Conservation (phyloP, 768 basidiomycete genomes). For the Suillus subalutaceus region DNA sequence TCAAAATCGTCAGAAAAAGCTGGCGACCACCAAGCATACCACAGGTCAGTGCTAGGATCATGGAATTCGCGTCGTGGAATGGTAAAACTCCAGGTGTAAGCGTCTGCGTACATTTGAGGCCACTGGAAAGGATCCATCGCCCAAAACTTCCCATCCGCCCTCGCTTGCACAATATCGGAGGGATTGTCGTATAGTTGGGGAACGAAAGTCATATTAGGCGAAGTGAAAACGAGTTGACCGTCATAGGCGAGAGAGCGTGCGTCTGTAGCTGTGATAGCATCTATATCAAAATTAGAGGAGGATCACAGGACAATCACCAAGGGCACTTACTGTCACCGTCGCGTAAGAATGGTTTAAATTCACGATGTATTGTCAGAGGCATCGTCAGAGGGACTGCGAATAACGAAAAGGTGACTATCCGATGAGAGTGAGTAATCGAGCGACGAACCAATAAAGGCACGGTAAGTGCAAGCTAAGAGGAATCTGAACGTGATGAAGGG, state of each 20-base stretch:
- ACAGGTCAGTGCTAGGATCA: neutral
- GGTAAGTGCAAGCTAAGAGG: neutral
- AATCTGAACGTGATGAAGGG: neutral
- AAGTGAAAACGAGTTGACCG: too few relatives aligned
- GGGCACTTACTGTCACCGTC: too few relatives aligned
- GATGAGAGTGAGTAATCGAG: neutral
- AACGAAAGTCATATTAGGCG: too few relatives aligned
- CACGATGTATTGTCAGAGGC: neutral
- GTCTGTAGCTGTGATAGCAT: too few relatives aligned
- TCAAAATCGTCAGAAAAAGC: neutral
- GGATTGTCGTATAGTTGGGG: too few relatives aligned
- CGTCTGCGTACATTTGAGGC: too few relatives aligned
- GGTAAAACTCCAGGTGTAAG: constrained; percentile 1
- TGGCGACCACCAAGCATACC: neutral
- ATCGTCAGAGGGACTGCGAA: neutral
- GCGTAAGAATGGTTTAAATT: neutral
- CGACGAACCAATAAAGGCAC: neutral
- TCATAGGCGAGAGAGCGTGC: too few relatives aligned
- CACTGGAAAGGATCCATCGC: too few relatives aligned
- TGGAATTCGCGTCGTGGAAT: neutral
- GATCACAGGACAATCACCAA: too few relatives aligned
- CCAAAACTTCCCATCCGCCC: too few relatives aligned
- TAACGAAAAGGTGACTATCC: neutral
- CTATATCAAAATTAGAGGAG: too few relatives aligned
- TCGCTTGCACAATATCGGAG: too few relatives aligned